Percentiles rank a stretch among this genome's conserved stretches.
These are phyloP conservation scores for Lactarius evosmus DNA, from an alignment of 768 basidiomycete genomes.

Conservation along the genomic window DNA sequence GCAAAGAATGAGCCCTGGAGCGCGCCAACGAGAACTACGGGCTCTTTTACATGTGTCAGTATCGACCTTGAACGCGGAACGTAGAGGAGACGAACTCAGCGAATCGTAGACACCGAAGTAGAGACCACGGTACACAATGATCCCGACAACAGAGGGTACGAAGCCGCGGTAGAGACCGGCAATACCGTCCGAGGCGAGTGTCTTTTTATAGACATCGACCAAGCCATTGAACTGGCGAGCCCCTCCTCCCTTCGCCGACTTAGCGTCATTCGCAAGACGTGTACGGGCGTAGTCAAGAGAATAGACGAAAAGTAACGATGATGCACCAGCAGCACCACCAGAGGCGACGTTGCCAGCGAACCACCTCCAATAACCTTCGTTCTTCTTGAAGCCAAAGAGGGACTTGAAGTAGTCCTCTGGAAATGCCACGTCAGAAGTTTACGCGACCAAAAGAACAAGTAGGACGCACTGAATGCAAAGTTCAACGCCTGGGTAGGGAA, in stretches of 20 bases:
- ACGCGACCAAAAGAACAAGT: not conserved
- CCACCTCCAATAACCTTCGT: constrained; percentile 97
- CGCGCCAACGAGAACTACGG: constrained; percentile 93
- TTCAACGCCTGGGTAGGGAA: constrained; percentile 99
- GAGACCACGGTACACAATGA: constrained; percentile 99
- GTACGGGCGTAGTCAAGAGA: constrained; percentile 99
- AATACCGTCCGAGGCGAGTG: constrained; percentile 94
- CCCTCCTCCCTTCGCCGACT: constrained; percentile 90
- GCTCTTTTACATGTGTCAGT: constrained; percentile 54
- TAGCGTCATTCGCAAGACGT: constrained; percentile 96
- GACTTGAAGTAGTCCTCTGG: constrained; percentile 99
- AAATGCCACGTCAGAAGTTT: constrained; percentile 27
- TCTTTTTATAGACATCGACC: constrained; percentile 96
- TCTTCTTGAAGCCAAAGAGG: constrained; percentile 97
- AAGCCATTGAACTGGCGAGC: constrained; percentile 98
- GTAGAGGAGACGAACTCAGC: constrained; percentile 57
- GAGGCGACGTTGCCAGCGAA: constrained; percentile 97
- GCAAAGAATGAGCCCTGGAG: constrained; percentile 96
- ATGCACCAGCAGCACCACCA: constrained; percentile 99
- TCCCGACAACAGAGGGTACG: constrained; percentile 98
- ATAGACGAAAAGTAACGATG: constrained; percentile 98
- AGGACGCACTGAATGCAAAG: constrained; percentile 95
- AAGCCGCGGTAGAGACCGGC: constrained; percentile 99
- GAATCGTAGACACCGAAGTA: constrained; percentile 98
- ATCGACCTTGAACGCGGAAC: not conserved